A percentile compares a stretch with the other conserved stretches of the same genome.
Conservation (phyloP, 352 stramenopile species). For the Pythium phragmitis region DNA sequence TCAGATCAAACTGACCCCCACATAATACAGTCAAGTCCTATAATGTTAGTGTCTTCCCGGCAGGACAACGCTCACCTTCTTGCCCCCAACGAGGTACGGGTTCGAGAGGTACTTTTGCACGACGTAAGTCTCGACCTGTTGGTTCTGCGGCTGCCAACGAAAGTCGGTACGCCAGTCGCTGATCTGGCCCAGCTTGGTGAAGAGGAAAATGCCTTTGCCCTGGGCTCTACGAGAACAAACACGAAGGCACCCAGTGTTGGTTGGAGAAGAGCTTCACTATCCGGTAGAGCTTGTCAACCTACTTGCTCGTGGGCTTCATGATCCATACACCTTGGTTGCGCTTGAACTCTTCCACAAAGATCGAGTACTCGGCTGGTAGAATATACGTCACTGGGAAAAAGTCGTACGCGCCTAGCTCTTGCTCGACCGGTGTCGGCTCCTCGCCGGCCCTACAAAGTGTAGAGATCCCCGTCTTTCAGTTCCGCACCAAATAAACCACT, state of each 20-base stretch:
- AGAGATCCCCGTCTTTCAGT: neutral
- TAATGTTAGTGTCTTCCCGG: neutral
- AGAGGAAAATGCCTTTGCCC: conserved; percentile 94
- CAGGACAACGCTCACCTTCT: conserved; percentile 61
- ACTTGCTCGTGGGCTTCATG: conserved; percentile 95
- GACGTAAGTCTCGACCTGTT: conserved; percentile 91
- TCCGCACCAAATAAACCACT: neutral
- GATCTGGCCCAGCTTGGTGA: conserved; percentile 93
- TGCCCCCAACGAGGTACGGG: conserved; percentile 92
- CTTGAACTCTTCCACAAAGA: conserved; percentile 96
- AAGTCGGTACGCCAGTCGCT: conserved; percentile 92
- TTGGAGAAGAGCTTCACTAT: neutral
- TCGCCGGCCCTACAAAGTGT: conserved; percentile 45
- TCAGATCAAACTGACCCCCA: conserved; percentile 82
- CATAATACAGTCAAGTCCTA: neutral
- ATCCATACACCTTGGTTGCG: conserved; percentile 92
- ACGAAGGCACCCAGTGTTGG: neutral
- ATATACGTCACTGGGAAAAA: conserved; percentile 94
- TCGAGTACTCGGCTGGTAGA: conserved; percentile 91
- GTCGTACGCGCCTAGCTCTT: conserved; percentile 68
- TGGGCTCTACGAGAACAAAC: conserved; percentile 46
- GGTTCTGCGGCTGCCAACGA: conserved; percentile 70
- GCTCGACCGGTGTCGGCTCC: conserved; percentile 16
- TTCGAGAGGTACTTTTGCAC: conserved; percentile 94
- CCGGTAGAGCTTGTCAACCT: conserved; percentile 18